Conservation (phyloP, 495 filamentous ascomycete genomes). For the Daldinia caldariorum region DNA sequence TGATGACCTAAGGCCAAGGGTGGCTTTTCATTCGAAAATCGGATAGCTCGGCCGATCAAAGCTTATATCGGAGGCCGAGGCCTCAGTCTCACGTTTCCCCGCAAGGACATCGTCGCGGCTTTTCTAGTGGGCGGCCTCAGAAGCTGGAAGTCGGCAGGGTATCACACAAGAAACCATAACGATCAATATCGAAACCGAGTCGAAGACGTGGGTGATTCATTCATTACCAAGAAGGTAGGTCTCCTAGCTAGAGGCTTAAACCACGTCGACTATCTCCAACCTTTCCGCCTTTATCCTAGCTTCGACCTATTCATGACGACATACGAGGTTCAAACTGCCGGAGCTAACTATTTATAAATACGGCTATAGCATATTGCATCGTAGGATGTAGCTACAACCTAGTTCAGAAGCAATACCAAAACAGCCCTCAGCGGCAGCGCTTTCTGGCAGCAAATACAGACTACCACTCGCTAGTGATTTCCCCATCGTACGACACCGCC, state of each 20-base stretch:
- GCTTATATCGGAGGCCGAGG: not conserved
- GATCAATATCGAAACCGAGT: slow-evolving; percentile 65
- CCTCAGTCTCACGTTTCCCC: slow-evolving; percentile 3
- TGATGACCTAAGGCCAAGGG: not conserved
- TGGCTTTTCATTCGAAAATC: not conserved
- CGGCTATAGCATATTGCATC: no score
- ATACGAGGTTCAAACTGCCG: not conserved
- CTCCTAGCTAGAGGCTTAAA: slow-evolving; percentile 51
- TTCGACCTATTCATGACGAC: not conserved
- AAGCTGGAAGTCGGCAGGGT: slow-evolving; percentile 18
- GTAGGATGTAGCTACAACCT: no score
- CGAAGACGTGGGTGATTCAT: slow-evolving; percentile 70
- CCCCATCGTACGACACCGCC: slow-evolving; percentile 39
- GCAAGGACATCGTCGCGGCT: slow-evolving; percentile 10
- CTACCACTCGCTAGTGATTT: slow-evolving; percentile 26
- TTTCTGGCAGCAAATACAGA: not conserved
- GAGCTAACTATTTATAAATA: not conserved
- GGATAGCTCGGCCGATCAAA: not conserved
- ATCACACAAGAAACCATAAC: slow-evolving; percentile 56
- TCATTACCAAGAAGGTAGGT: slow-evolving; percentile 64
- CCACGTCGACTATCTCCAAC: not conserved
- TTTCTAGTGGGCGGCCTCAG: not conserved
- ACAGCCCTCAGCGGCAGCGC: not conserved
- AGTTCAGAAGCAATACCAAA: no score
- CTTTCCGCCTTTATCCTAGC: not conserved